These are phyloP conservation scores for Papiliotrema fonsecae DNA, from an alignment of 1,284 basidiomycete genomes.

Conservation along the genomic window DNA sequence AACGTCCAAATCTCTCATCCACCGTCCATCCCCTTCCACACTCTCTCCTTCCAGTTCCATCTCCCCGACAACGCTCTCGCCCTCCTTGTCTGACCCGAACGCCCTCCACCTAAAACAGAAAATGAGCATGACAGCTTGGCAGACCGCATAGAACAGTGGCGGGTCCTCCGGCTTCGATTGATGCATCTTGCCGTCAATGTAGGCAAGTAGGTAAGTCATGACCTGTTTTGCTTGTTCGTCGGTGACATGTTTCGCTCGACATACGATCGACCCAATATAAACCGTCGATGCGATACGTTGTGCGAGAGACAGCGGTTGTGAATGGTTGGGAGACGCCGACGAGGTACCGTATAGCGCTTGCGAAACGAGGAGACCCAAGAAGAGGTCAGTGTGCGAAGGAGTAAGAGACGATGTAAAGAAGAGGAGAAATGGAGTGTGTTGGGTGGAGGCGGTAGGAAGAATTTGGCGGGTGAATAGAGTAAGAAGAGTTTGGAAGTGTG, in stretches of 20 bases:
- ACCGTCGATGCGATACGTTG: conserved; percentile 78
- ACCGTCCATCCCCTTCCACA: conserved; percentile 58
- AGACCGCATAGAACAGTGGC: conserved; percentile 82
- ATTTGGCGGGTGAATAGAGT: conserved; percentile 90
- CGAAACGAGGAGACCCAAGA: conserved; percentile 86
- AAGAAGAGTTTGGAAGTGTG: conserved; percentile 81
- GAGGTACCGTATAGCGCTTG: conserved; percentile 75
- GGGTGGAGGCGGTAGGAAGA: conserved; percentile 90
- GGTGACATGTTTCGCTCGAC: conserved; percentile 81
- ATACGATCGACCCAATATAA: conserved; percentile 89
- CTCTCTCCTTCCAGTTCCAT: conserved; percentile 48
- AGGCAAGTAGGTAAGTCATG: conserved; percentile 76
- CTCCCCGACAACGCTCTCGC: conserved; percentile 60
- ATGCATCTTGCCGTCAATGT: conserved; percentile 69
- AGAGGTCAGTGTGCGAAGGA: conserved; percentile 82
- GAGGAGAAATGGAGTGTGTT: conserved; percentile 93
- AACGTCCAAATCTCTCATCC: conserved; percentile 77
- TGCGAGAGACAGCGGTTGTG: conserved; percentile 31
- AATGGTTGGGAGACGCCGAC: conserved; percentile 16
- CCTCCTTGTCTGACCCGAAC: conserved; percentile 20
- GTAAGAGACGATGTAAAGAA: conserved; percentile 94
- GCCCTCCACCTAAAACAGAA: conserved; percentile 95
- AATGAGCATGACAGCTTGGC: conserved; percentile 90
- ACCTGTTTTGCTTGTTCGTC: conserved; percentile 70
- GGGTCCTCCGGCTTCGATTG: conserved; percentile 42